A percentile compares a stretch with the other conserved stretches of the same genome.
phyloP scores from a whole-genome alignment of 257 asterid genomes.

The Ophiorrhiza pumila region DNA sequence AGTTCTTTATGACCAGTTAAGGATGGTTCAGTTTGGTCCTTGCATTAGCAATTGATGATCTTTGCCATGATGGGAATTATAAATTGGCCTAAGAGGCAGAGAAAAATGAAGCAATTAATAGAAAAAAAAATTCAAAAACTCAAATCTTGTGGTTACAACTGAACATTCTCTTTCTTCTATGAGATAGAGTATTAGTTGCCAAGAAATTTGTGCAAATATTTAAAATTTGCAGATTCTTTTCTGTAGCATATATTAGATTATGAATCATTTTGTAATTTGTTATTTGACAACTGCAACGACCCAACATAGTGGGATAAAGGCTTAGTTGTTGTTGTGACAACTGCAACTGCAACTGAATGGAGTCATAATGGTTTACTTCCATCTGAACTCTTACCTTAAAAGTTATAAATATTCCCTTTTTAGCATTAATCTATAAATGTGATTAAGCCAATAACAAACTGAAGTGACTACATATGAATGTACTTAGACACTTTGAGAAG shows the following conservation, averaged over 20 bases:
- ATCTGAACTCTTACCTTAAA: neutral
- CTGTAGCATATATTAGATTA: neutral
- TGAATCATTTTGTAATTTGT: neutral
- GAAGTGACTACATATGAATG: conserved; percentile 21
- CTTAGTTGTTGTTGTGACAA: neutral
- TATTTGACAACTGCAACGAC: neutral
- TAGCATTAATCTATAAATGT: neutral
- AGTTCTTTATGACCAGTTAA: neutral
- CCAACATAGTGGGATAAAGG: too few species aligned
- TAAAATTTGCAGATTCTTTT: neutral
- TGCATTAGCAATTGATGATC: neutral
- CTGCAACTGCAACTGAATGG: neutral
- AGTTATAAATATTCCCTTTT: neutral
- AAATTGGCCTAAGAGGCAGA: neutral
- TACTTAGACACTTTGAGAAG: conserved; percentile 58
- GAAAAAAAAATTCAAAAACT: neutral
- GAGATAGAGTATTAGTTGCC: neutral
- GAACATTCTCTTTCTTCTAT: neutral
- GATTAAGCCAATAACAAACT: neutral
- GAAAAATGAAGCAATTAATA: neutral
- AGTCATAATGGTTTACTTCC: neutral
- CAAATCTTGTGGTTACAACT: neutral
- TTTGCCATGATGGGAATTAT: neutral
- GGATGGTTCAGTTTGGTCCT: neutral
- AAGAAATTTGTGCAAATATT: neutral